Conservation (phyloP, 805 yeast genomes). For the Wickerhamiella azymoides region DNA sequence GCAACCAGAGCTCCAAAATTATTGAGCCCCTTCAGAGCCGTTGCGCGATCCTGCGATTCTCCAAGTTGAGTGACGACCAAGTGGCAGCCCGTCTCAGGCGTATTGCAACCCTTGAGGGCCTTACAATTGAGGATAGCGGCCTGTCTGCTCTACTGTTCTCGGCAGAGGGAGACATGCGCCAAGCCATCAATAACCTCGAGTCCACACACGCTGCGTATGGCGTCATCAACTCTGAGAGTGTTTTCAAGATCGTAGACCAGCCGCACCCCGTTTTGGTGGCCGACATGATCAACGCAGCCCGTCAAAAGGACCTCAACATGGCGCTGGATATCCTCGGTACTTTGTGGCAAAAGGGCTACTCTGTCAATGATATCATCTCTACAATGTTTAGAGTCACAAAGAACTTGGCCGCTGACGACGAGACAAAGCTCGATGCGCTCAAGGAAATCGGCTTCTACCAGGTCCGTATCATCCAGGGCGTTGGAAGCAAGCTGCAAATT, state of each 20-base stretch:
- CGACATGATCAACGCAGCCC: conserved; percentile 42
- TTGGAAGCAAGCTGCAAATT: conserved; percentile 71
- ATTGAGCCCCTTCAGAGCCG: conserved; percentile 94
- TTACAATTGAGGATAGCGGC: conserved; percentile 77
- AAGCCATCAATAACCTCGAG: conserved; percentile 87
- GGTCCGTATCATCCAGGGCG: conserved; percentile 88
- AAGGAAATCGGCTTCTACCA: conserved; percentile 83
- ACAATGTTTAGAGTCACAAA: conserved; percentile 83
- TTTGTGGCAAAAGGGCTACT: conserved; percentile 82
- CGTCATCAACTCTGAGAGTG: conserved; percentile 80
- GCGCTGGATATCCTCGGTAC: conserved; percentile 50
- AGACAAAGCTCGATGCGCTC: conserved; percentile 56
- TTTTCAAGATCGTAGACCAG: conserved; percentile 86
- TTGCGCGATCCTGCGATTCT: conserved; percentile 84
- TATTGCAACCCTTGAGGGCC: conserved; percentile 53
- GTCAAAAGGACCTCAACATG: conserved; percentile 39
- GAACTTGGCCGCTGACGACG: conserved; percentile 55
- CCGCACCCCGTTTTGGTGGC: conserved; percentile 86
- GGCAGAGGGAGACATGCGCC: conserved; percentile 98
- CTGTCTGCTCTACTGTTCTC: conserved; percentile 84
- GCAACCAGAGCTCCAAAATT: conserved; percentile 86
- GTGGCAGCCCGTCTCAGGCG: conserved; percentile 63
- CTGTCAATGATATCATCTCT: conserved; percentile 83
- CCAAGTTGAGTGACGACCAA: conserved; percentile 70
- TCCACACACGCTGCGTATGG: conserved; percentile 91